Evolutionary conservation across 2,329 filamentous ascomycete species (phyloP), one percentile per base, ranked within the genome.

Genomic region (Clarireedia paspali): DNA sequence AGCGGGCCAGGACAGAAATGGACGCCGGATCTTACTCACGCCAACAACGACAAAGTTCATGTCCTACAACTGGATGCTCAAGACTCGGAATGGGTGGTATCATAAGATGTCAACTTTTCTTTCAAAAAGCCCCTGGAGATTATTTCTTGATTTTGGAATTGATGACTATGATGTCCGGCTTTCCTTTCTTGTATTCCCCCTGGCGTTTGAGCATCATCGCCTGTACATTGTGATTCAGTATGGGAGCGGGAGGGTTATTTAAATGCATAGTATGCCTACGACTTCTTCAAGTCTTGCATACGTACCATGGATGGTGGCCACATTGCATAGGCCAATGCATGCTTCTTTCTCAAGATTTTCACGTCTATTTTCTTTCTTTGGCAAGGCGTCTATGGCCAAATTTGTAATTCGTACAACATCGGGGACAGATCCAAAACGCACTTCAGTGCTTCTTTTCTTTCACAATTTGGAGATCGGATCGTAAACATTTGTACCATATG

Each of bases 51-150:
- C 36, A 56, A 59, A 34, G 58, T 60, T 52, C 56, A 53, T 15
- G 63, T 66, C 24, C 38, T 56, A 23, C 55, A 60, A 40, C 38
- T 7, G 9, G 59, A 50, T 5, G 34, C 63, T 17, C 58, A 66
- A 54, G 66, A 68, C 49, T 63, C 60, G n/a, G 66, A 68, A 44
- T 68, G 66, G 66, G 66, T 66, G 52, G 66, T 68, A 46, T 62
- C 66, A 50, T 68, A 63, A 44, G 17, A 24, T 6, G 6, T 27
- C 23, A n/a, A 47, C 9, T 40, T 34, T 17, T 49, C 17, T 6
- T 6, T 15, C 23, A 26, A 34, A 20, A 34, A 38, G 7, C 17
- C 20, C 0, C 56, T 50, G 57, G 12, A 47, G 14, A 36, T 26
- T 14, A 9, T 50, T 14, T 50, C 46, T 50, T 50, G 45, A 50